These are phyloP conservation scores for Clavispora carvajalis DNA, from an alignment of 805 yeast species.

Conservation along the genomic window DNA sequence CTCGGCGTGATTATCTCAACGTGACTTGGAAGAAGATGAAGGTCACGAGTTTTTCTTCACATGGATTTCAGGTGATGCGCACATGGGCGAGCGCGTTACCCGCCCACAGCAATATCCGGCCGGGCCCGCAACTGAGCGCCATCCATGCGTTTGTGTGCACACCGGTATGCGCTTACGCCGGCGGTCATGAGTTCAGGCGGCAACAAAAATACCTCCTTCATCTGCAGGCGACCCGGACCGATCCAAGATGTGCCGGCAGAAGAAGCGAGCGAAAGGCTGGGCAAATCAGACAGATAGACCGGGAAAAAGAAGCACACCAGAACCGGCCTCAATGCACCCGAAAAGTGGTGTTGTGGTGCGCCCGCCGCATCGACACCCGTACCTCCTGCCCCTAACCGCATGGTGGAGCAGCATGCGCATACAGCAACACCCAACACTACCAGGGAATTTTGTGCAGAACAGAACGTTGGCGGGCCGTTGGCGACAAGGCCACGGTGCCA, in stretches of 20 bases:
- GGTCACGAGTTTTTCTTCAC: constrained; percentile 25
- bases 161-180: neutral
- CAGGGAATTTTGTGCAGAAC: neutral
- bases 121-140: too few relatives aligned
- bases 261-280: neutral
- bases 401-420: constrained; percentile 1
- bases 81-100: constrained; percentile 15
- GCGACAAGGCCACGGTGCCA: neutral
- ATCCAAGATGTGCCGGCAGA: too few relatives aligned
- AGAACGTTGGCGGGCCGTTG: neutral
- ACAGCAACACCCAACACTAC: neutral
- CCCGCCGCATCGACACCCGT: too few relatives aligned
- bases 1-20: constrained; percentile 17
- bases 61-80: constrained; percentile 25
- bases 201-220: neutral
- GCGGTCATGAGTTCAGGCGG: neutral
- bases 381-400: neutral
- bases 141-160: neutral
- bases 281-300: too few relatives aligned
- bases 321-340: too few relatives aligned
- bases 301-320: too few relatives aligned
- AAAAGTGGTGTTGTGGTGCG: too few relatives aligned
- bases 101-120: constrained; percentile 4
- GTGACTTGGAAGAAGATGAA: constrained; percentile 13
- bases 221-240: neutral